phyloP scores from a whole-genome alignment of 352 stramenopile genomes.

The Phytophthora pluvialis region DNA sequence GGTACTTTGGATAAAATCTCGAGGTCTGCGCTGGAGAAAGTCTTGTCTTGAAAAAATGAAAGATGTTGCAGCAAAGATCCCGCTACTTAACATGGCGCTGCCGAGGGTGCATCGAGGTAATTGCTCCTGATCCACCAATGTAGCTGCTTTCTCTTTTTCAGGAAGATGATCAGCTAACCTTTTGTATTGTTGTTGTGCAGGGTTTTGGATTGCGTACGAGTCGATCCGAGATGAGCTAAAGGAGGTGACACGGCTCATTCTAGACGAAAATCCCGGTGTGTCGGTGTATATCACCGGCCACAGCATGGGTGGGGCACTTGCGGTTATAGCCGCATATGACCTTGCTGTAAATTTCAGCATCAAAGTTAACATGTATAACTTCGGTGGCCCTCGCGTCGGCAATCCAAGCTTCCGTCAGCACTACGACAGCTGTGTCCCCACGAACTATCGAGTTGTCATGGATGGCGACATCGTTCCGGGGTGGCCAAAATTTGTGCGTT shows the following conservation, averaged over 20 bases:
- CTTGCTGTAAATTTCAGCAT: slow-evolving; percentile 86
- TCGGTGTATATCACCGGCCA: slow-evolving; percentile 93
- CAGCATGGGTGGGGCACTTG: slow-evolving; percentile 91
- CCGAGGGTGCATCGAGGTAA: slow-evolving; percentile 84
- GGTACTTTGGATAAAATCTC: slow-evolving; percentile 81
- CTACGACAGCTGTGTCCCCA: slow-evolving; percentile 78
- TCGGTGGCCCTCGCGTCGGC: slow-evolving; percentile 84
- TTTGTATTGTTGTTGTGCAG: slow-evolving; percentile 32
- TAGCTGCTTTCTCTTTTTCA: background rate
- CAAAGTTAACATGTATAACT: slow-evolving; percentile 92
- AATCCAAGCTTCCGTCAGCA: slow-evolving; percentile 83
- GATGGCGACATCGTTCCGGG: slow-evolving; percentile 83
- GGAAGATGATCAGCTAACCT: slow-evolving; percentile 8
- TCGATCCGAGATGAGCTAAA: slow-evolving; percentile 81
- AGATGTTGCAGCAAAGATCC: slow-evolving; percentile 74
- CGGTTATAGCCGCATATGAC: slow-evolving; percentile 89
- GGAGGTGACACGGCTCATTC: slow-evolving; percentile 75
- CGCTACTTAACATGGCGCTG: slow-evolving; percentile 85
- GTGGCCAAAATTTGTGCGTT: slow-evolving; percentile 75
- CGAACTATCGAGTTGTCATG: slow-evolving; percentile 85
- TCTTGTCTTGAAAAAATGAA: slow-evolving; percentile 70
- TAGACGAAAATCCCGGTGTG: slow-evolving; percentile 86
- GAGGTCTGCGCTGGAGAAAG: slow-evolving; percentile 52
- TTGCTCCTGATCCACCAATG: background rate
- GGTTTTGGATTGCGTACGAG: slow-evolving; percentile 87